Evolutionary conservation across 1,139 yeast genomes (phyloP).

Genomic region (Lodderomyces orthopsilosis): DNA sequence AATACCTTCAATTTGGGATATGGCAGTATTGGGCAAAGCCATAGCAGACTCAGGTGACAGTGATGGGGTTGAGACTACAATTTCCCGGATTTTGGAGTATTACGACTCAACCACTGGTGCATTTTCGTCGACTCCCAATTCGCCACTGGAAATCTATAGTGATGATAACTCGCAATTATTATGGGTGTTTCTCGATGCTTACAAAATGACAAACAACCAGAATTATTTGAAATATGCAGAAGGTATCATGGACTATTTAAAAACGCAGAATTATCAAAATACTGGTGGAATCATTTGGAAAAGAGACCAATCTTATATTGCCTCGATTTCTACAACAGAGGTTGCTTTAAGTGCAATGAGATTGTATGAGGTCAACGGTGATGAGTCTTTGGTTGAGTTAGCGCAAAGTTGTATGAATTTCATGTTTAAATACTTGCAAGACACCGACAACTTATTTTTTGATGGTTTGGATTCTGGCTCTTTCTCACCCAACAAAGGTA

Average conservation of each 20-base stretch:
- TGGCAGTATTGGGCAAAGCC: constrained; percentile 28
- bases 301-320: constrained; percentile 25
- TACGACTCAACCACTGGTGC: constrained; percentile 22
- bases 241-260: constrained; percentile 14
- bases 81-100: constrained; percentile 18
- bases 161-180: constrained; percentile 37
- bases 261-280: constrained; percentile 18
- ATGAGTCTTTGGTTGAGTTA: constrained; percentile 19
- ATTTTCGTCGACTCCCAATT: constrained; percentile 32
- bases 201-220: constrained; percentile 15
- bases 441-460: constrained; percentile 27
- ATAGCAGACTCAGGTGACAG: constrained; percentile 16
- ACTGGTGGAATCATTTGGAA: constrained; percentile 35
- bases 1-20: constrained; percentile 20
- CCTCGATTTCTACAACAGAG: constrained; percentile 36
- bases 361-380: constrained; percentile 19
- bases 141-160: constrained; percentile 29
- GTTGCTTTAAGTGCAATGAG: constrained; percentile 35
- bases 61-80: constrained; percentile 13
- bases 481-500: constrained; percentile 28
- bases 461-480: constrained; percentile 27
- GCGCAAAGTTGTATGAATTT: constrained; percentile 24
- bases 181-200: constrained; percentile 32
- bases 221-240: constrained; percentile 17
- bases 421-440: constrained; percentile 27